Evolutionary conservation across 2,329 filamentous ascomycete genomes (phyloP).

Genomic region (Arthroderma uncinatum): DNA sequence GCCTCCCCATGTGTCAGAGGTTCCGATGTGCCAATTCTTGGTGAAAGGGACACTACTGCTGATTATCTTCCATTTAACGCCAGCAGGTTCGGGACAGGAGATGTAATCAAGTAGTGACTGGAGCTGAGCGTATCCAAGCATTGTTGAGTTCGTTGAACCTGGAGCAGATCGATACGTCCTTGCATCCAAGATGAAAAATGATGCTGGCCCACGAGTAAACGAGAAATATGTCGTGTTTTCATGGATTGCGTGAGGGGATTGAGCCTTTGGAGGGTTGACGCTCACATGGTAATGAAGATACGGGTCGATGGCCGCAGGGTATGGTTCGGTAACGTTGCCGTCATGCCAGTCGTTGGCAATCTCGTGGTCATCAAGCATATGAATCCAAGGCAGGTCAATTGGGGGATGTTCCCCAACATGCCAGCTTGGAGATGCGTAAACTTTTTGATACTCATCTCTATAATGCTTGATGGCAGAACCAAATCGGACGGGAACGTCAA

Average conservation of each 20-base stretch:
- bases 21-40: slow-evolving; percentile 90
- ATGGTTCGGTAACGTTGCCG: slow-evolving; percentile 67
- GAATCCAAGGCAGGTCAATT: slow-evolving; percentile 74
- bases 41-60: slow-evolving; percentile 89
- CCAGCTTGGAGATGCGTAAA: slow-evolving; percentile 96
- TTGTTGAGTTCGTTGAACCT: slow-evolving; percentile 55
- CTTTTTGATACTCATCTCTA: slow-evolving; percentile 79
- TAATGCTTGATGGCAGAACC: slow-evolving; percentile 65
- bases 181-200: slow-evolving; percentile 92
- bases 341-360: slow-evolving; percentile 85
- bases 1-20: slow-evolving; percentile 85
- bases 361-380: slow-evolving; percentile 93
- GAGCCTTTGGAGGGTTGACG: slow-evolving; percentile 61
- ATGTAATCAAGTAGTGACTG: slow-evolving; percentile 71
- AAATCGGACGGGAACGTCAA: slow-evolving; percentile 71
- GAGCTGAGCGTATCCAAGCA: slow-evolving; percentile 73
- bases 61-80: slow-evolving; percentile 87
- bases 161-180: slow-evolving; percentile 63
- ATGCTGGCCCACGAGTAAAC: slow-evolving; percentile 80
- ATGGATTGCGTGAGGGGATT: slow-evolving; percentile 40
- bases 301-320: slow-evolving; percentile 66
- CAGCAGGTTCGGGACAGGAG: slow-evolving; percentile 55
- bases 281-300: slow-evolving; percentile 78
- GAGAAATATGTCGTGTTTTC: slow-evolving; percentile 69
- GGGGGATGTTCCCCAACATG: slow-evolving; percentile 46